Evolutionary conservation across 352 stramenopile species (phyloP), one percentile per base, ranked within the genome.

Genomic region (Pythium apleroticum): DNA sequence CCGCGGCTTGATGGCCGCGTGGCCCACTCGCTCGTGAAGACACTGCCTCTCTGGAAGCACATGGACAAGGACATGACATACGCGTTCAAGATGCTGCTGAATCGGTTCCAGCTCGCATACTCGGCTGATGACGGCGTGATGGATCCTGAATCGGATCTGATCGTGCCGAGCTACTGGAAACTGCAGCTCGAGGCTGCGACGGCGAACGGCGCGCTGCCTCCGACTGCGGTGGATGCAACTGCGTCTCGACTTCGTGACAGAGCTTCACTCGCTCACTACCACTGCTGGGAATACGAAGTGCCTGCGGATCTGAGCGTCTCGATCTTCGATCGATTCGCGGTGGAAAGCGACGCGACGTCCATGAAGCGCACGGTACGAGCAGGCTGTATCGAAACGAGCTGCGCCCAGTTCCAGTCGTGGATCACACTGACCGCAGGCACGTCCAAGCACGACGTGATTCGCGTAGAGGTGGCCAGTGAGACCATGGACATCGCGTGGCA

Each of bases 101-200:
- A 71, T 33, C 53, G 63, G 19, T 66, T 66, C 31, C 57, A 66
- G n/a, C 24, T 71, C 1, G 65, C 65, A 12, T 71, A 66, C 30
- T 57, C 65, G 8, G 57, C 58, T 4, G 58, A 60, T 19, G 46
- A 55, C 20, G 17, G 3, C n/a, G 43, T 49, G 8, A 66, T 71
- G 65, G 33, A 60, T 10, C 50, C 33, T 24, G 65, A 71, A 14
- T 71, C 65, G 14, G 65, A 71, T 39, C 35, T 66, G 2, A 71
- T 71, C 28, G 33, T 71, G 3, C 65, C 65, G 8, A 49, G 52
- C 12, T 71, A 71, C 33, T 71, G 65, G 65, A 66, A 67, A 46
- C 30, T 65, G 24, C 61, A 33, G 30, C 30, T 33, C 30, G 30
- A 33, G 30, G 30, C 30, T 9, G 30, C 30, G 0, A 9, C 30